A percentile compares a stretch with the other conserved stretches of the same genome.
These are phyloP conservation scores for Elsinoe arachidis DNA, from an alignment of 2,329 filamentous ascomycete species.

Conservation along the genomic window DNA sequence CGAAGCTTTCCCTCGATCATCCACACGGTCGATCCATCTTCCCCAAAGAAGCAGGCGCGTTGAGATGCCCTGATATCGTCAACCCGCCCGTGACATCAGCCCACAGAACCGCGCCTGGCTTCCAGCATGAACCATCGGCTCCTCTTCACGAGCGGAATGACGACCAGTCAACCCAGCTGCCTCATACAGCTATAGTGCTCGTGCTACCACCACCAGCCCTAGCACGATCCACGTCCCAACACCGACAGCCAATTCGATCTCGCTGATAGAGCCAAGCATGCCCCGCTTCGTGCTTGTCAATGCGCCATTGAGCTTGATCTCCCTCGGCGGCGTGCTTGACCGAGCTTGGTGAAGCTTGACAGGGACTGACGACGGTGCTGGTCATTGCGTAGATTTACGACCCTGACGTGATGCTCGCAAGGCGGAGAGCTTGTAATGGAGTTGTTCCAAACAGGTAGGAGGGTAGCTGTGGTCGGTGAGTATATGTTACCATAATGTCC, in stretches of 20 bases:
- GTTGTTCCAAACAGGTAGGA: slow-evolving; percentile 2
- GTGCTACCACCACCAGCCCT: not conserved
- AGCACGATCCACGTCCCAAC: not conserved
- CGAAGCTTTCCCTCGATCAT: slow-evolving; percentile 7
- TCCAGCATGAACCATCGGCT: not conserved
- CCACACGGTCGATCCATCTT: not conserved
- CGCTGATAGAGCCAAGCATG: not conserved
- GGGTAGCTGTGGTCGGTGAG: not conserved
- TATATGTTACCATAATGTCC: not conserved
- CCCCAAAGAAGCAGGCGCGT: slow-evolving; percentile 3
- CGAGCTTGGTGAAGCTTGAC: slow-evolving; percentile 18
- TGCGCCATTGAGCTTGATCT: slow-evolving; percentile 2
- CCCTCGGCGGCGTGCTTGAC: slow-evolving; percentile 7
- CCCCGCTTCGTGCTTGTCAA: slow-evolving; percentile 2
- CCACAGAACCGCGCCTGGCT: not conserved
- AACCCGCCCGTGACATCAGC: not conserved
- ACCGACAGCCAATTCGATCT: not conserved
- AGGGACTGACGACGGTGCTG: slow-evolving; percentile 17
- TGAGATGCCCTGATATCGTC: not conserved
- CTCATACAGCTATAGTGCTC: not conserved
- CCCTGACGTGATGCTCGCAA: not conserved
- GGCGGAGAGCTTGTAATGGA: not conserved
- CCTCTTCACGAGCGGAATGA: not conserved
- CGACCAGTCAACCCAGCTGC: not conserved
- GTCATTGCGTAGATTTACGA: not conserved